Evolutionary conservation across 2,329 filamentous ascomycete genomes (phyloP).

Genomic region (Boeremia lycopersici): DNA sequence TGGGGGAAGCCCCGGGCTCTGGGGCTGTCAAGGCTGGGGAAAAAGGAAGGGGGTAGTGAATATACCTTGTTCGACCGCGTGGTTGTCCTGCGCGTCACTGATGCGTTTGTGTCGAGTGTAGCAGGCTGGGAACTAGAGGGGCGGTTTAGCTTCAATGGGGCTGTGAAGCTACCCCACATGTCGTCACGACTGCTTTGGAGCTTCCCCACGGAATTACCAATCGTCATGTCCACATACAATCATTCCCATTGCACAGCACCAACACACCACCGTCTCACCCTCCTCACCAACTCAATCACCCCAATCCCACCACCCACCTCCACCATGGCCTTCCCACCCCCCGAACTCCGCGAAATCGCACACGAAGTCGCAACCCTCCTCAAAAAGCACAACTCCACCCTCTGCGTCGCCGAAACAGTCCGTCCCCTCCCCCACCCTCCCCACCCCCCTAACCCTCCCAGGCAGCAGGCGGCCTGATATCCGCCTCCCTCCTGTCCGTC

Average conservation of each 20-base stretch:
- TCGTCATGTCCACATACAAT: not conserved
- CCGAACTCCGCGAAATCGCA: constrained; percentile 51
- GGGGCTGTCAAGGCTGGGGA: not conserved
- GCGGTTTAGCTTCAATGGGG: not conserved
- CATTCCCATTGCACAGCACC: not conserved
- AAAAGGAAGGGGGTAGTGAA: not conserved
- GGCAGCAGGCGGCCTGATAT: constrained; percentile 68
- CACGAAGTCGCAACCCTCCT: constrained; percentile 60
- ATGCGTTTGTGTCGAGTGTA: not conserved
- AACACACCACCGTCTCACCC: not conserved
- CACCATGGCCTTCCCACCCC: constrained; percentile 50
- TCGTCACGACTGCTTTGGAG: constrained; percentile 17
- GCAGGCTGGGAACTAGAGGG: not conserved
- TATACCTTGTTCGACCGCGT: not conserved
- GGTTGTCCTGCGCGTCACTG: not conserved
- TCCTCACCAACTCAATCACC: not conserved
- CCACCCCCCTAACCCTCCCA: constrained; percentile 29
- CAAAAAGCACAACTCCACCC: constrained; percentile 60
- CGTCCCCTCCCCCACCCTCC: not conserved
- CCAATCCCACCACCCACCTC: not conserved
- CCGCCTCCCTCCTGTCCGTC: constrained; percentile 62
- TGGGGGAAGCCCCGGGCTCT: no score
- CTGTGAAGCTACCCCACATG: constrained; percentile 24
- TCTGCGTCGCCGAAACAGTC: constrained; percentile 67
- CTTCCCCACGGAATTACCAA: constrained; percentile 21